A percentile compares a stretch with the other conserved stretches of the same genome.
phyloP scores from a whole-genome alignment of 179 eudicot species.

The Pouteria campechiana region DNA sequence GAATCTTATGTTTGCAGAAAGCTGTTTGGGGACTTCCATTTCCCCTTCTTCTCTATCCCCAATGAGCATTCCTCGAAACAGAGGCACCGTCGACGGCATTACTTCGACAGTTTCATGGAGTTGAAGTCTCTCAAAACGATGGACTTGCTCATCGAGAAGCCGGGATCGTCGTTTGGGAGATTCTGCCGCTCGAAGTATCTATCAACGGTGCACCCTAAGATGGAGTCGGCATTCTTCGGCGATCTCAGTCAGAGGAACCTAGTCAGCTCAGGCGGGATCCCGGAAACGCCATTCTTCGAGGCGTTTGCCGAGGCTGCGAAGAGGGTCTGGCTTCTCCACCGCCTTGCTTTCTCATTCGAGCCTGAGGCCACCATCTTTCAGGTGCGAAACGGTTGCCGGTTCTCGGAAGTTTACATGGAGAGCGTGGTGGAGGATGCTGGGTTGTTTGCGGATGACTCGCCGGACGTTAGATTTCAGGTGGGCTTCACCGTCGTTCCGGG shows the following conservation, averaged over 20 bases:
- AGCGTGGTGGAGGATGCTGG: slow-evolving; percentile 30
- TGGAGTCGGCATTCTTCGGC: slow-evolving; percentile 83
- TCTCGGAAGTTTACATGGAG: slow-evolving; percentile 89
- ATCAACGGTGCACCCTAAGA: slow-evolving; percentile 58
- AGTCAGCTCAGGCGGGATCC: slow-evolving; percentile 50
- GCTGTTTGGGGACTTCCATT: slow-evolving; percentile 60
- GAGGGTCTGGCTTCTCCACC: slow-evolving; percentile 68
- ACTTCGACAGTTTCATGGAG: slow-evolving; percentile 31
- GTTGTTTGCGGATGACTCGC: slow-evolving; percentile 5
- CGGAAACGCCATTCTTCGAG: slow-evolving; percentile 51
- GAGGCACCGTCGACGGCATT: slow-evolving; percentile 4
- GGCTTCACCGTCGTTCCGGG: slow-evolving; percentile 75
- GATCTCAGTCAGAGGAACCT: slow-evolving; percentile 62
- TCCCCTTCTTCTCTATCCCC: slow-evolving; percentile 22
- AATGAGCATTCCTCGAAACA: slow-evolving; percentile 6
- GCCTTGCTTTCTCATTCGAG: slow-evolving; percentile 49
- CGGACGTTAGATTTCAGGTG: slow-evolving; percentile 22
- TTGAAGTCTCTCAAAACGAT: slow-evolving; percentile 25
- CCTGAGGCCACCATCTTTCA: slow-evolving; percentile 54
- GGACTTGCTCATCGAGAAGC: slow-evolving; percentile 28
- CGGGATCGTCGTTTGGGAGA: slow-evolving; percentile 35
- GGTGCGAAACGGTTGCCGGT: slow-evolving; percentile 40
- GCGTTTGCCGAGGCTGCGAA: slow-evolving; percentile 64
- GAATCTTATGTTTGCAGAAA: slow-evolving; percentile 60
- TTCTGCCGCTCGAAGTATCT: slow-evolving; percentile 49